Evolutionary conservation across 352 stramenopile genomes (phyloP).

Genomic region (Globisporangium alternatum): DNA sequence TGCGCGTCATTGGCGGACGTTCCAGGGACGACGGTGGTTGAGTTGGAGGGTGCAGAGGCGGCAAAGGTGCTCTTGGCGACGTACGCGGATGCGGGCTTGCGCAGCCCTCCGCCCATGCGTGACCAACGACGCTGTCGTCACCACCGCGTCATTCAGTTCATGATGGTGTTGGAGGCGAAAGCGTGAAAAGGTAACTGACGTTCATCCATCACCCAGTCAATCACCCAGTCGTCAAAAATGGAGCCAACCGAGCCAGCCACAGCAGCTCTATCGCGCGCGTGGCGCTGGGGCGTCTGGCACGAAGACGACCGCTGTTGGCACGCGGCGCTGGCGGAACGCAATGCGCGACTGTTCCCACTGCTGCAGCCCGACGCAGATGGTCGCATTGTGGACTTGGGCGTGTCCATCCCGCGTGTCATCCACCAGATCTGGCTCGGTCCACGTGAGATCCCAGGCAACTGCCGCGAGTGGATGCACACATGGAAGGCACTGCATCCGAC

Average conservation of each 20-base stretch:
- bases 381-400: not conserved
- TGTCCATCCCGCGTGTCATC: conserved; percentile 39
- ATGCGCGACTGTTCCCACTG: conserved; percentile 13
- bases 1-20: conserved; percentile 5
- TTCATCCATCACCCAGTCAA: conserved; percentile 2
- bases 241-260: not conserved
- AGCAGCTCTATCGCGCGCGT: conserved; percentile 5
- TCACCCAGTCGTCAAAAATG: conserved; percentile 3
- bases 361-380: not conserved
- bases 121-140: not conserved
- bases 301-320: conserved; percentile 27
- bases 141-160: not conserved
- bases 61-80: conserved; percentile 20
- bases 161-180: not conserved
- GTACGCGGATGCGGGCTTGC: conserved; percentile 32
- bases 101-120: conserved; percentile 43
- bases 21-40: conserved; percentile 14
- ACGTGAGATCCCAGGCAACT: conserved; percentile 22
- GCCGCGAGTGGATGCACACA: conserved; percentile 35
- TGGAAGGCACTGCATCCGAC: conserved; percentile 41
- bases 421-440: conserved; percentile 76
- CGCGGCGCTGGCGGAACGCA: conserved; percentile 20
- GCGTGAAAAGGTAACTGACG: not conserved
- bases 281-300: conserved; percentile 39
- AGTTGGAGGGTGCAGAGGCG: conserved; percentile 20